Percentiles rank a stretch among this genome's conserved stretches.
phyloP scores from a whole-genome alignment of 1,284 basidiomycete species.

The Porogramme epimiltina region DNA sequence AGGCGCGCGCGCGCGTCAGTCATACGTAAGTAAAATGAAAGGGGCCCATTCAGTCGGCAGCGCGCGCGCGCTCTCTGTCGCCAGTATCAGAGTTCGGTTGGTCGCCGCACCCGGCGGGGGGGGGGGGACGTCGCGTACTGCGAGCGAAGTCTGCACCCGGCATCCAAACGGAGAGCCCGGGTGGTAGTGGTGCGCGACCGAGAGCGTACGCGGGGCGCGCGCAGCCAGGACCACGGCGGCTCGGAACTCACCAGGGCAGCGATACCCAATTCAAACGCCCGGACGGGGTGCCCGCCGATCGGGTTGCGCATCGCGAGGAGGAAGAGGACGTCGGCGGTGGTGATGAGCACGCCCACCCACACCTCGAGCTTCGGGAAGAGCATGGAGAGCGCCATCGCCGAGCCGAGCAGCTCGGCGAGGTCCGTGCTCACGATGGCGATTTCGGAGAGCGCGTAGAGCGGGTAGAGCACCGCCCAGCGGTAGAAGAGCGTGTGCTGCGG shows the following conservation, averaged over 20 bases:
- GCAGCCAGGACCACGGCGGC: no score
- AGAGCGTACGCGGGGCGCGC: no score
- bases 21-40: not conserved
- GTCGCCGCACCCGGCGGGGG: not conserved
- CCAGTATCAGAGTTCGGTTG: not conserved
- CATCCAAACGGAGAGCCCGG: no score
- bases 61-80: no score
- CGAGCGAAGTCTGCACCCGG: no score
- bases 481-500: conserved; percentile 60
- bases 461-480: conserved; percentile 69
- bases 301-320: conserved; percentile 68
- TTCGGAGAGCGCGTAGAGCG: conserved; percentile 70
- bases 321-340: conserved; percentile 82
- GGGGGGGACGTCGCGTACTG: no score
- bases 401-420: conserved; percentile 78
- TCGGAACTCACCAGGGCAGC: conserved; percentile 48
- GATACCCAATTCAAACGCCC: conserved; percentile 76
- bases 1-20: not conserved
- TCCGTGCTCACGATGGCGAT: conserved; percentile 82
- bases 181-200: no score
- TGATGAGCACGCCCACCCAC: conserved; percentile 83
- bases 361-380: conserved; percentile 81
- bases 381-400: conserved; percentile 78
- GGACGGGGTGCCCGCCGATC: conserved; percentile 56
- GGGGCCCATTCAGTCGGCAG: conserved; percentile 4